Percentiles rank a stretch among this genome's conserved stretches.
These are phyloP conservation scores for Thalia dealbata DNA, from an alignment of 176 grass and related monocot species.

Conservation along the genomic window DNA sequence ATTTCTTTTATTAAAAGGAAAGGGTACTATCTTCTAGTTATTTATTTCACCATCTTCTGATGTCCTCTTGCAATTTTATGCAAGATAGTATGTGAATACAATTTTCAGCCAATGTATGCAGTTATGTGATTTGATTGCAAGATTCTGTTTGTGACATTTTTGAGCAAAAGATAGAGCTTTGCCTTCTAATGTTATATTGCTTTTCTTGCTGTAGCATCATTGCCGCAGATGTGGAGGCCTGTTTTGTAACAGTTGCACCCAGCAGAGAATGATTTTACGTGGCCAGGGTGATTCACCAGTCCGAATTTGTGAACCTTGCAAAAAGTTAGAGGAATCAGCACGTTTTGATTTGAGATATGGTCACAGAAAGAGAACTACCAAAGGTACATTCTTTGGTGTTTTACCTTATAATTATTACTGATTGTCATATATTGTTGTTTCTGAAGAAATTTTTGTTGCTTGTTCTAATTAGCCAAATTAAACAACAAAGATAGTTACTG, in stretches of 20 bases:
- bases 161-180: neutral
- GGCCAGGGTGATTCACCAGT: constrained; percentile 85
- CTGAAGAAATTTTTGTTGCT: neutral
- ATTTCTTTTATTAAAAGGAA: too few species aligned
- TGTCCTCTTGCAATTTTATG: neutral
- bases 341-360: constrained; percentile 75
- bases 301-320: constrained; percentile 85
- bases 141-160: neutral
- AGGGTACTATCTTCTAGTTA: too few species aligned
- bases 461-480: neutral
- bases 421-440: neutral
- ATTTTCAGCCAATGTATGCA: neutral
- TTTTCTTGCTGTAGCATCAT: constrained; percentile 50
- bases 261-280: constrained; percentile 80
- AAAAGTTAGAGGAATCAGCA: constrained; percentile 75
- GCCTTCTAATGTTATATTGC: neutral
- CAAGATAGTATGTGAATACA: neutral
- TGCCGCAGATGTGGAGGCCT: constrained; percentile 89
- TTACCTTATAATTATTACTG: neutral
- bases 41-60: too few species aligned
- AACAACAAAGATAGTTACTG: neutral
- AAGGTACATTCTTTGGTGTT: constrained; percentile 33
- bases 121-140: neutral
- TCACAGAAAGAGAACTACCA: constrained; percentile 44
- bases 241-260: constrained; percentile 79